phyloP scores from a whole-genome alignment of 257 asterid species.

The Rubia yunnanensis region DNA sequence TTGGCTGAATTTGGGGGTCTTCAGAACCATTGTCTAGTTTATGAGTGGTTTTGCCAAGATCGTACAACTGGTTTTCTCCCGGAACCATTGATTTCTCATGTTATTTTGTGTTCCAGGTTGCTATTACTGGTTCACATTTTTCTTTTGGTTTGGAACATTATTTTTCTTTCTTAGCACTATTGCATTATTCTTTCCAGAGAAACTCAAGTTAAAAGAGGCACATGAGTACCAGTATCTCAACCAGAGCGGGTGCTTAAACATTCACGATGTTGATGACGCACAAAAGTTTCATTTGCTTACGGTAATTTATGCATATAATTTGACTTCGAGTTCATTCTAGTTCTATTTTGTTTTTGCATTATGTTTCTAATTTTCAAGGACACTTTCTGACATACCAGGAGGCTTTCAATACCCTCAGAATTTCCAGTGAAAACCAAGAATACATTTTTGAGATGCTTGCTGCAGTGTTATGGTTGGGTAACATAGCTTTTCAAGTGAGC shows the following conservation, averaged over 20 bases:
- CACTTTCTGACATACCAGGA: slow-evolving; percentile 41
- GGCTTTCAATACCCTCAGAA: slow-evolving; percentile 51
- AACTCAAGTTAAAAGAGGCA: slow-evolving; percentile 59
- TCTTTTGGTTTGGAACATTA: background rate
- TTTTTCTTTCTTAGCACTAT: background rate
- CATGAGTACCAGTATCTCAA: slow-evolving; percentile 64
- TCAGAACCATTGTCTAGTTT: background rate
- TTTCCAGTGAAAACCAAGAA: slow-evolving; percentile 69
- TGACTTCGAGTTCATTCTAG: background rate
- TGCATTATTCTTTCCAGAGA: slow-evolving; percentile 36
- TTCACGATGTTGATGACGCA: slow-evolving; percentile 59
- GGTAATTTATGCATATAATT: slow-evolving; percentile 14
- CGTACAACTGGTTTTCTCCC: background rate
- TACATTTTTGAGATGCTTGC: slow-evolving; percentile 75
- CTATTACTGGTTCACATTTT: background rate
- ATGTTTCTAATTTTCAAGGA: slow-evolving; percentile 8
- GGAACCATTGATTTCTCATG: background rate
- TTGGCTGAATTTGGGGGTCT: background rate
- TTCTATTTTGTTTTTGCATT: background rate
- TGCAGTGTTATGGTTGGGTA: slow-evolving; percentile 94
- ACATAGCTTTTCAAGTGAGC: slow-evolving; percentile 62
- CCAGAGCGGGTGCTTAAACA: slow-evolving; percentile 67
- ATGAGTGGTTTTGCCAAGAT: background rate
- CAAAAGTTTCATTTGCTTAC: slow-evolving; percentile 46
- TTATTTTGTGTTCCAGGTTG: background rate